phyloP scores from a whole-genome alignment of 2,329 filamentous ascomycete species.

The Cordyceps militaris region DNA sequence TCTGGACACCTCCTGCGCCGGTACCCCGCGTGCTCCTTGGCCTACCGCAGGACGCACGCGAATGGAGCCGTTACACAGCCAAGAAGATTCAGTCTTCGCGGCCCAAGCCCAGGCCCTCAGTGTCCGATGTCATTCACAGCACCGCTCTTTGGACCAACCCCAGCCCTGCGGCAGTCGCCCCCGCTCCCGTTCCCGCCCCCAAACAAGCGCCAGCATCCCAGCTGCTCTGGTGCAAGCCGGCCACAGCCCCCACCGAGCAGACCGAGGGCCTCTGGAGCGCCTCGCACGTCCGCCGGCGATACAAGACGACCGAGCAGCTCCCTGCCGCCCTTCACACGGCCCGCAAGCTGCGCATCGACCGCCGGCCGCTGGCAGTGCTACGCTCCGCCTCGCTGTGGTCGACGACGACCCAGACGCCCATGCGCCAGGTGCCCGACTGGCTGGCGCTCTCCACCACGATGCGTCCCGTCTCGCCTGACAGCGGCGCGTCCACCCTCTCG shows the following conservation, averaged over 20 bases:
- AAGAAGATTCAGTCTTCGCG: not conserved
- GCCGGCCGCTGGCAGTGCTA: slow-evolving; percentile 24
- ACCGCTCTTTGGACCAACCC: slow-evolving; percentile 1
- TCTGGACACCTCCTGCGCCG: slow-evolving; percentile 2
- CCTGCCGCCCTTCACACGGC: slow-evolving; percentile 29
- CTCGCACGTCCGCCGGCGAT: slow-evolving; percentile 19
- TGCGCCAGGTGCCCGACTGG: slow-evolving; percentile 16
- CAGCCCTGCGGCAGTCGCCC: not conserved
- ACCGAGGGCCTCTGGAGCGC: slow-evolving; percentile 19
- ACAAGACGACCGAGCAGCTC: slow-evolving; percentile 25
- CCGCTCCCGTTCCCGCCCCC: slow-evolving; percentile 12
- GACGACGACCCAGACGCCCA: slow-evolving; percentile 4
- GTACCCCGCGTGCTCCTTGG: not conserved
- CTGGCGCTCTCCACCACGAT: slow-evolving; percentile 7
- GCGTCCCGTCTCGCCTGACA: not conserved
- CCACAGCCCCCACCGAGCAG: slow-evolving; percentile 3
- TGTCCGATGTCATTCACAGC: slow-evolving; percentile 1
- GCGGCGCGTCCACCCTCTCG: not conserved
- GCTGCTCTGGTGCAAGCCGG: slow-evolving; percentile 7
- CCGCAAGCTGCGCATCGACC: slow-evolving; percentile 26
- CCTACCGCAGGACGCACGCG: not conserved
- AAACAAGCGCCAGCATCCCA: not conserved
- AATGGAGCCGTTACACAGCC: not conserved
- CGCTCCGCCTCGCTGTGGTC: slow-evolving; percentile 30
- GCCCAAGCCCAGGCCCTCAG: slow-evolving; percentile 1